Evolutionary conservation across 2,329 filamentous ascomycete species (phyloP).

Genomic region (Mycosphaerella sp.): DNA sequence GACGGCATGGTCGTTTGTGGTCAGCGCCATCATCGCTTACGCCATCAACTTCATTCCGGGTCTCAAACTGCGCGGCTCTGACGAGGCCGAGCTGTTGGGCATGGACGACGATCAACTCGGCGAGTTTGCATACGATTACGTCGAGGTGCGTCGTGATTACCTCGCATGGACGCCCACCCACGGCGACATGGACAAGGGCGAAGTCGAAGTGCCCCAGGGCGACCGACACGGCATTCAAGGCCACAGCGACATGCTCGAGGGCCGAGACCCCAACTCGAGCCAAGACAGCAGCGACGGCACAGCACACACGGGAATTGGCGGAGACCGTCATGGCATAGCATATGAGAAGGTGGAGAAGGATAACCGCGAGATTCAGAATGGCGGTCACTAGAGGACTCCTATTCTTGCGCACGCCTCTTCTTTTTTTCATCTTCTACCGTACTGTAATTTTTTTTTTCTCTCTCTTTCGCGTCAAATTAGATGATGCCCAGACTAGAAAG

Average conservation of each 20-base stretch:
- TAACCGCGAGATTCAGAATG: constrained; percentile 12
- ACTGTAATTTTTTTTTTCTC: too few relatives aligned
- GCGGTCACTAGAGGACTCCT: constrained; percentile 14
- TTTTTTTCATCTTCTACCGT: too few relatives aligned
- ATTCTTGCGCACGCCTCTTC: neutral
- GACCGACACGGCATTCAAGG: constrained; percentile 55
- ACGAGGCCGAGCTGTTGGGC: constrained; percentile 76
- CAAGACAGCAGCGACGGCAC: constrained; percentile 35
- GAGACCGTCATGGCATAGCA: constrained; percentile 48
- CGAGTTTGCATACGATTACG: constrained; percentile 86
- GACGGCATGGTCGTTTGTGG: constrained; percentile 62
- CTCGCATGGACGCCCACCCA: constrained; percentile 78
- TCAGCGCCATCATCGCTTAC: constrained; percentile 68
- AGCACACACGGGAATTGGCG: constrained; percentile 45
- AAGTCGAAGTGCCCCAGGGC: constrained; percentile 56
- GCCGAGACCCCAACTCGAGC: constrained; percentile 44
- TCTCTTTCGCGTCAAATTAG: too few relatives aligned
- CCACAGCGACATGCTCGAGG: constrained; percentile 60
- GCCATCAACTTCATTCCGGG: constrained; percentile 68
- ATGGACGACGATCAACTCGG: constrained; percentile 89
- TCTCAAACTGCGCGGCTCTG: constrained; percentile 69
- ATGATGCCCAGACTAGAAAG: too few relatives aligned
- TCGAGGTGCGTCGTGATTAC: constrained; percentile 82
- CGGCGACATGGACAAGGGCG: constrained; percentile 54
- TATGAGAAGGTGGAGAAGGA: constrained; percentile 40